Evolutionary conservation across 1,139 yeast species (phyloP).

Genomic region (Kurtzmaniella quercitrusa): DNA sequence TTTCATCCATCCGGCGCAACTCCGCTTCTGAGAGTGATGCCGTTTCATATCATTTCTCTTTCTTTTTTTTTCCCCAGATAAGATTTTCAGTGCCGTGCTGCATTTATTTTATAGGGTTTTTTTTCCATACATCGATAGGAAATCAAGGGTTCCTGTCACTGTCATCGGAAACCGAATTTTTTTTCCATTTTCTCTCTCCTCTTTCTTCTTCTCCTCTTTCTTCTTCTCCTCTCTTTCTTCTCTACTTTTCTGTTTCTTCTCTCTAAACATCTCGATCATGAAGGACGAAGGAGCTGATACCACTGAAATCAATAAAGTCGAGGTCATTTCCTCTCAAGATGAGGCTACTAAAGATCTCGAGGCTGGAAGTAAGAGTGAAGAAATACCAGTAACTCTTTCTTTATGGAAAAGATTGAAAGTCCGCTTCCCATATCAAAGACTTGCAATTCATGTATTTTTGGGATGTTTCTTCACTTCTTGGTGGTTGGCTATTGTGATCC

Average conservation of each 20-base stretch:
- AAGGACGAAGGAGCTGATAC: neutral
- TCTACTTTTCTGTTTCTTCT: conserved; percentile 3
- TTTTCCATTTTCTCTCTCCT: conserved; percentile 1
- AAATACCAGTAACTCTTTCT: conserved; percentile 1
- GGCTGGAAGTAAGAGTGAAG: neutral
- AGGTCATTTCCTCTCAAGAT: neutral
- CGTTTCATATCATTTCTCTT: neutral
- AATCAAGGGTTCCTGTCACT: neutral
- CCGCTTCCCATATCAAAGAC: conserved; percentile 19
- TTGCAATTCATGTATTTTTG: conserved; percentile 26
- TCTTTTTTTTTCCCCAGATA: neutral
- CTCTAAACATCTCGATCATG: neutral
- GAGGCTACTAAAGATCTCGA: conserved; percentile 2
- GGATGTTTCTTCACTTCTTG: conserved; percentile 58
- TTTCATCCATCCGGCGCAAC: too few species aligned
- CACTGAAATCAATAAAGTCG: neutral
- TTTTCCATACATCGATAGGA: neutral
- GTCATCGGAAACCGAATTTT: neutral
- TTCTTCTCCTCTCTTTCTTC: conserved; percentile 4
- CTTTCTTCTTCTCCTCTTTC: conserved; percentile 1
- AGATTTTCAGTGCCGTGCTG: neutral
- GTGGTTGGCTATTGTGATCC: conserved; percentile 61
- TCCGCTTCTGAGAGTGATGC: neutral
- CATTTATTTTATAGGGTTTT: neutral
- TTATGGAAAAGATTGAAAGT: conserved; percentile 14